Base-by-base conservation (phyloP, 768 basidiomycete species). In the Cystofilobasidium bisporidii region DNA sequence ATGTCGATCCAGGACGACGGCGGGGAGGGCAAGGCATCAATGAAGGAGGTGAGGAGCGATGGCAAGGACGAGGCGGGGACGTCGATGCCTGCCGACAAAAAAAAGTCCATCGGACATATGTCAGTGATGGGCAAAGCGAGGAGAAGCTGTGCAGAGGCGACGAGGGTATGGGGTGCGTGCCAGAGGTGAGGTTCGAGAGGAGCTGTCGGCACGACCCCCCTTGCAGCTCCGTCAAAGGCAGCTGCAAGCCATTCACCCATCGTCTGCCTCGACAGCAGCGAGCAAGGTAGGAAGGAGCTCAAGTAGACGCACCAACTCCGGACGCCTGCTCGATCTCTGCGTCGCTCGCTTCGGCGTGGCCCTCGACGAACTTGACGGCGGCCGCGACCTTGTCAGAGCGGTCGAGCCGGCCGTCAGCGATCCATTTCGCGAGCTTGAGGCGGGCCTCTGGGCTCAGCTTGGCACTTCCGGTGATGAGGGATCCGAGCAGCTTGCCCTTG, bases 331-430 rank as follows among this genome's bases (percentile, higher is more conserved):
- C 82, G 73, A 97, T 94, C 48, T 85, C 85, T 15, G 73, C 77
- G 17, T 84, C 82, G 41, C 89, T 79, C 0, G 91, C 86, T 1
- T 79, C 62, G 26, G 81, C 77, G 71, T 85, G 82, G 2, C 80
- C 73, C 71, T 88, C 86, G 24, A 87, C 72, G 74, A 86, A 92
- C 76, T 87, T 91, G 26, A 84, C 80, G 18, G 89, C 89, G 72
- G 86, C 90, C 89, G 83, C 80, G 30, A 96, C 84, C 80, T 97
- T 93, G 76, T 97, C 94, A 3, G 84, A 82, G 40, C 82, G 84
- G 78, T 86, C 88, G 67, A 98, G 77, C 71, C 83, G 83, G 26
- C 83, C 86, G 64, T 85, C 82, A n/a, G 85, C 75, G 72, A 98
- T 85, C 70, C 81, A 83, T n/a, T 79, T 76, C 43, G 89, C 80